Evolutionary conservation across 805 yeast species (phyloP), one percentile per base, ranked within the genome.

Genomic region (Wickerhamomyces silvicola): DNA sequence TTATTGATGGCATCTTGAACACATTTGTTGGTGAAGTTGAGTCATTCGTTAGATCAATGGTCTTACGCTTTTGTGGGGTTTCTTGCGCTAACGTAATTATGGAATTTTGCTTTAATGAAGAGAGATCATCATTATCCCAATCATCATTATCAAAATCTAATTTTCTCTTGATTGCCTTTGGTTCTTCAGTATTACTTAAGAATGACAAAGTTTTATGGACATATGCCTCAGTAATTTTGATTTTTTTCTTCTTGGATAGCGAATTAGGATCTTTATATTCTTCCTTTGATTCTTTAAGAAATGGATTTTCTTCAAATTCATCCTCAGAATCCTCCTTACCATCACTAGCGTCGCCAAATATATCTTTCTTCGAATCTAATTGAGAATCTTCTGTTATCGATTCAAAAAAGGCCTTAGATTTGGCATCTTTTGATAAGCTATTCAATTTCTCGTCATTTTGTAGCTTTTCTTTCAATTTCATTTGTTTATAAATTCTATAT

Each of bases 341-440:
- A 3, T 43, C 46, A 5, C 43, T 43, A 9, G n/a, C n/a, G n/a
- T 36, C 43, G 10, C 51, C 55, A 13, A 54, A 53, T 26, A 61
- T 48, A 8, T 62, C 60, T 18, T 52, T 50, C 30, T 46, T 54
- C 6, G 42, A 37, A 16, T 50, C 59, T 9, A 25, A 16, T n/a
- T 45, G 40, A 1, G 58, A 48, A 27, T 67, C 72, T 16, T 73
- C 80, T 14, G 76, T 67, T 35, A 78, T 74, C 13, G 80, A 66
- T 22, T 73, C 75, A 48, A 77, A 81, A 46, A 82, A 82, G 1
- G 90, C 84, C 42, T 68, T 66, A 3, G 82, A 62, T 42, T 68
- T 78, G 10, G 73, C 72, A 43, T 72, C 72, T 32, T 70, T 66
- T 1, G 74, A 59, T 32, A 74, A 63, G 49, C 32, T 67, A 63